phyloP scores from a whole-genome alignment of 768 basidiomycete species.

The Zangia roseola region DNA sequence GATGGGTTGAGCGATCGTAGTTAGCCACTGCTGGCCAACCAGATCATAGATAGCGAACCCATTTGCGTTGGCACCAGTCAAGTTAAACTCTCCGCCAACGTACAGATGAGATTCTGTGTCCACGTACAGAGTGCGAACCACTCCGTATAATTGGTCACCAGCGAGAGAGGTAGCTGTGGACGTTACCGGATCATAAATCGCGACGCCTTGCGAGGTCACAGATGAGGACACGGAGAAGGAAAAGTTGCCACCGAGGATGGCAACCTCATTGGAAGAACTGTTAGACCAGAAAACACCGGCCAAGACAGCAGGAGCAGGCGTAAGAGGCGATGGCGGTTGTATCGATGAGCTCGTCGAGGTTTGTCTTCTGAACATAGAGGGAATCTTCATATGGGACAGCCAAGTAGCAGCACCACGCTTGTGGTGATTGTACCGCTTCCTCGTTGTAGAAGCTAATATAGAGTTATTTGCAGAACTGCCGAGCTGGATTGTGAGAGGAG shows the following conservation, averaged over 20 bases:
- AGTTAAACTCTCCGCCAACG: slow-evolving; percentile 82
- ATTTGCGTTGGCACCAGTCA: slow-evolving; percentile 53
- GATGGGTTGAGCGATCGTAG: slow-evolving; percentile 56
- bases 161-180: slow-evolving; percentile 50
- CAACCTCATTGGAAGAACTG: slow-evolving; percentile 58
- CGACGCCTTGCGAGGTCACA: slow-evolving; percentile 52
- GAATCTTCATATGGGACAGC: slow-evolving; percentile 48
- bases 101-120: slow-evolving; percentile 60
- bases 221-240: slow-evolving; percentile 49
- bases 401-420: slow-evolving; percentile 41
- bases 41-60: slow-evolving; percentile 86
- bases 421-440: slow-evolving; percentile 39
- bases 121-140: slow-evolving; percentile 75
- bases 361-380: slow-evolving; percentile 50
- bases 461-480: slow-evolving; percentile 36
- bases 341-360: slow-evolving; percentile 42
- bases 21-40: slow-evolving; percentile 56
- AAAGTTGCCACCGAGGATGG: slow-evolving; percentile 91
- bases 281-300: slow-evolving; percentile 92
- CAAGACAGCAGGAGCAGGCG: slow-evolving; percentile 77
- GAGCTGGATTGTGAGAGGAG: slow-evolving; percentile 61
- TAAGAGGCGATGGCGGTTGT: slow-evolving; percentile 55
- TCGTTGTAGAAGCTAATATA: slow-evolving; percentile 30
- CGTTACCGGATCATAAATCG: slow-evolving; percentile 63
- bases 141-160: slow-evolving; percentile 68